These are phyloP conservation scores for Exophiala sp. DNA, from an alignment of 2,329 filamentous ascomycete species.

Conservation along the genomic window DNA sequence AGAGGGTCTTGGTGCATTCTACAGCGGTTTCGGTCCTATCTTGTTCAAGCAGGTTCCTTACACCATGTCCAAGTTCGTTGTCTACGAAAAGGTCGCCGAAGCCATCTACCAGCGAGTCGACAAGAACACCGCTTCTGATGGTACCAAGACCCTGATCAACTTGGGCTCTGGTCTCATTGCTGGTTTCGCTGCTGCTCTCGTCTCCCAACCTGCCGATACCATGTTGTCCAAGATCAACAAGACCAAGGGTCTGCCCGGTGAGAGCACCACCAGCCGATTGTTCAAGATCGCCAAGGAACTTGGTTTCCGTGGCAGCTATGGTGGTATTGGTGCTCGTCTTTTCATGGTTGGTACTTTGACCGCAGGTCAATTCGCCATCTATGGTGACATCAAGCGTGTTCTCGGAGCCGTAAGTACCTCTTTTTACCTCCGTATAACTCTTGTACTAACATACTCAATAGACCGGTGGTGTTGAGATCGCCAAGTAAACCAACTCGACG, in stretches of 20 bases:
- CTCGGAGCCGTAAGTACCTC: constrained; percentile 7
- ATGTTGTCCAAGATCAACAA: constrained; percentile 98
- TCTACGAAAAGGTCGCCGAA: constrained; percentile 85
- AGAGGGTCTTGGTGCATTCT: constrained; percentile 83
- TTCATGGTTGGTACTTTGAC: constrained; percentile 74
- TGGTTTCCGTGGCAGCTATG: constrained; percentile 72
- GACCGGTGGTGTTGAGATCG: constrained; percentile 18
- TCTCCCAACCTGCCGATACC: constrained; percentile 88
- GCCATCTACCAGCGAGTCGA: constrained; percentile 64
- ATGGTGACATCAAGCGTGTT: constrained; percentile 56
- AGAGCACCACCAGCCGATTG: constrained; percentile 74
- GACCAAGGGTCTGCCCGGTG: constrained; percentile 81
- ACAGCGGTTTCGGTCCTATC: constrained; percentile 85
- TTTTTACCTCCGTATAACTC: background rate
- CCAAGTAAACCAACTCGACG: constrained; percentile 9
- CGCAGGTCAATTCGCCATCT: constrained; percentile 84
- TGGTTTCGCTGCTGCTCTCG: constrained; percentile 78
- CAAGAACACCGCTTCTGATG: constrained; percentile 66
- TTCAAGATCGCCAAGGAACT: constrained; percentile 88
- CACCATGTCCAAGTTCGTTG: constrained; percentile 94
- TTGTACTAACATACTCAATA: background rate
- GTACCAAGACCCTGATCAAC: constrained; percentile 75
- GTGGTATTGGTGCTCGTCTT: constrained; percentile 75
- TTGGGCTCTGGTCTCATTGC: constrained; percentile 80
- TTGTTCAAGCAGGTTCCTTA: constrained; percentile 88